Evolutionary conservation across 1,284 basidiomycete genomes (phyloP).

Genomic region (Cutaneotrichosporon cavernicola): DNA sequence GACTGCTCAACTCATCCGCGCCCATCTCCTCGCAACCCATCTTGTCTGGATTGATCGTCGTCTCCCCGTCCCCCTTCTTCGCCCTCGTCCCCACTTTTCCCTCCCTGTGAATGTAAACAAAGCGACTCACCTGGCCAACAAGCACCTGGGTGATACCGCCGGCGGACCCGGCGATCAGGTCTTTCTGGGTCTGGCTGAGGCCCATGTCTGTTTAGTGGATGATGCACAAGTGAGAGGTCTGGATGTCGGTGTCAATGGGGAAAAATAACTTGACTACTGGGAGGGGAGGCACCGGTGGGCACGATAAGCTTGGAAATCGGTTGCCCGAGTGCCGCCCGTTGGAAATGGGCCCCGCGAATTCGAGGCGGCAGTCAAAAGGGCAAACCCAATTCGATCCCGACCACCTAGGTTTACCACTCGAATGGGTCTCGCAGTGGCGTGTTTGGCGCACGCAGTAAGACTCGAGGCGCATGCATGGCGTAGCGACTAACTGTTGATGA

Average conservation of each 20-base stretch:
- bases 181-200: constrained; percentile 60
- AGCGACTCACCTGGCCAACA: constrained; percentile 66
- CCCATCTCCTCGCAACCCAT: neutral
- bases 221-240: neutral
- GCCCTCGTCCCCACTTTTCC: neutral
- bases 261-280: neutral
- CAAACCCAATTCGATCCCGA: no score
- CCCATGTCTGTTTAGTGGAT: constrained; percentile 21
- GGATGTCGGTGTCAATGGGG: neutral
- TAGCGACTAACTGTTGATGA: neutral
- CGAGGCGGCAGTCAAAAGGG: neutral
- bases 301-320: constrained; percentile 12
- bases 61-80: neutral
- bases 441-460: neutral
- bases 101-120: neutral
- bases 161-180: constrained; percentile 77
- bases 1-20: neutral
- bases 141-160: constrained; percentile 89
- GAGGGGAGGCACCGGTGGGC: neutral
- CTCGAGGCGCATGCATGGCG: neutral
- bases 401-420: no score
- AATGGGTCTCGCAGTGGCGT: no score
- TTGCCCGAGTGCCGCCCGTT: constrained; percentile 1
- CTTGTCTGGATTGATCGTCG: neutral
- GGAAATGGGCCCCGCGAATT: constrained; percentile 11